Evolutionary conservation across 78 protist species (phyloP).

Genomic region (Dictyostelium intermedium): DNA sequence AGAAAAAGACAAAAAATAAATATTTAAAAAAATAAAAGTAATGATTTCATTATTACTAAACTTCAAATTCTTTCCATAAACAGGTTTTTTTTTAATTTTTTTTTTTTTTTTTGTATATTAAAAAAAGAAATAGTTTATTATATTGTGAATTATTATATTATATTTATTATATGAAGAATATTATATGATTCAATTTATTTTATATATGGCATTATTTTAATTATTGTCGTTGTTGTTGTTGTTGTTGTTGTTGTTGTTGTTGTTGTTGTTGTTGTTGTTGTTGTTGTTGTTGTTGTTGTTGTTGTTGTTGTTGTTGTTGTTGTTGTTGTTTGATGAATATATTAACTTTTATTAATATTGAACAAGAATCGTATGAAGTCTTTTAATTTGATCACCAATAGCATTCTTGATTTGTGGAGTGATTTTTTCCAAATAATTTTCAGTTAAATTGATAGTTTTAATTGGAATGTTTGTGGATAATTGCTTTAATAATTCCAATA

Average conservation of each 20-base stretch:
- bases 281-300: no score
- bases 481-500: slow-evolving; percentile 26
- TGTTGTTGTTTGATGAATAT: no score
- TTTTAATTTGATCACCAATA: not conserved
- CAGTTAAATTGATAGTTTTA: slow-evolving; percentile 35
- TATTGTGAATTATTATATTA: no score
- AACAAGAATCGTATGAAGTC: not conserved
- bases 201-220: not conserved
- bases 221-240: no score
- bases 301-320: no score
- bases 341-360: slow-evolving; percentile 30
- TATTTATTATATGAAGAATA: no score
- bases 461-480: slow-evolving; percentile 8
- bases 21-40: slow-evolving; percentile 2
- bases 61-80: no score
- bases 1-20: slow-evolving; percentile 72
- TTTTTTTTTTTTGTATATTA: not conserved
- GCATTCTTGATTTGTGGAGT: not conserved
- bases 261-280: no score
- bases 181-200: not conserved
- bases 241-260: no score
- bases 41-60: no score
- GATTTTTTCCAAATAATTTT: slow-evolving; percentile 5
- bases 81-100: not conserved
- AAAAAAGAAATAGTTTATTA: not conserved